Conservation (phyloP, 2,329 filamentous ascomycete species). For the Phaeosphaeria sp. region DNA sequence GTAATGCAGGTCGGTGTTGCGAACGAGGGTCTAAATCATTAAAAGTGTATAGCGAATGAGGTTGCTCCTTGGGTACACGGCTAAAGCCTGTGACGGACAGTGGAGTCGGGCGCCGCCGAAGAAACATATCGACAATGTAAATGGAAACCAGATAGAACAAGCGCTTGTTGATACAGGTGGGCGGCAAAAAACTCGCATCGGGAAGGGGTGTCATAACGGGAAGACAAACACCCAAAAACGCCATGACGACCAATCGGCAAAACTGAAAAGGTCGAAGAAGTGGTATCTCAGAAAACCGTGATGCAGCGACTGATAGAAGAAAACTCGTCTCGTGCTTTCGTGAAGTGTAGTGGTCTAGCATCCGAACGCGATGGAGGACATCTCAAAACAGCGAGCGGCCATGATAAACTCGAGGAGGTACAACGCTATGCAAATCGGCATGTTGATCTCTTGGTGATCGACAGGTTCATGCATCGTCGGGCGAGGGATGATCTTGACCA, state of each 20-base stretch:
- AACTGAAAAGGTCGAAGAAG: slow-evolving; percentile 9
- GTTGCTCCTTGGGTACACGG: slow-evolving; percentile 32
- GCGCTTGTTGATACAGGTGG: slow-evolving; percentile 41
- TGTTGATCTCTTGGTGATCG: slow-evolving; percentile 35
- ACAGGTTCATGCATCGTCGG: slow-evolving; percentile 52
- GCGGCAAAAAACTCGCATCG: slow-evolving; percentile 29
- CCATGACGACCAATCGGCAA: slow-evolving; percentile 20
- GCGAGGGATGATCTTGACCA: slow-evolving; percentile 54
- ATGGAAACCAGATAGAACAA: slow-evolving; percentile 6
- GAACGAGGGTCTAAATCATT: slow-evolving; percentile 49
- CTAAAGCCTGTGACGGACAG: slow-evolving; percentile 23
- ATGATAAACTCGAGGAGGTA: slow-evolving; percentile 18
- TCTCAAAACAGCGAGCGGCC: slow-evolving; percentile 40
- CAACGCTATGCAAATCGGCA: slow-evolving; percentile 9
- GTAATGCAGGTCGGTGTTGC: slow-evolving; percentile 23
- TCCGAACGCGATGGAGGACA: slow-evolving; percentile 44
- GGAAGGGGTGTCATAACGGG: slow-evolving; percentile 31
- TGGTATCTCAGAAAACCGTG: slow-evolving; percentile 33
- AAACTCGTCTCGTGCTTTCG: slow-evolving; percentile 38
- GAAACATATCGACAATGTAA: slow-evolving; percentile 2
- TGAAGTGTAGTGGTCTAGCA: slow-evolving; percentile 28
- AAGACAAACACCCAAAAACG: slow-evolving; percentile 29
- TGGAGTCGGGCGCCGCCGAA: slow-evolving; percentile 20
- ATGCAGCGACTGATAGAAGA: slow-evolving; percentile 41
- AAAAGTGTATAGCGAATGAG: slow-evolving; percentile 46